These are phyloP conservation scores for Boletus sp. DNA, from an alignment of 1,284 basidiomycete genomes.

Conservation along the genomic window DNA sequence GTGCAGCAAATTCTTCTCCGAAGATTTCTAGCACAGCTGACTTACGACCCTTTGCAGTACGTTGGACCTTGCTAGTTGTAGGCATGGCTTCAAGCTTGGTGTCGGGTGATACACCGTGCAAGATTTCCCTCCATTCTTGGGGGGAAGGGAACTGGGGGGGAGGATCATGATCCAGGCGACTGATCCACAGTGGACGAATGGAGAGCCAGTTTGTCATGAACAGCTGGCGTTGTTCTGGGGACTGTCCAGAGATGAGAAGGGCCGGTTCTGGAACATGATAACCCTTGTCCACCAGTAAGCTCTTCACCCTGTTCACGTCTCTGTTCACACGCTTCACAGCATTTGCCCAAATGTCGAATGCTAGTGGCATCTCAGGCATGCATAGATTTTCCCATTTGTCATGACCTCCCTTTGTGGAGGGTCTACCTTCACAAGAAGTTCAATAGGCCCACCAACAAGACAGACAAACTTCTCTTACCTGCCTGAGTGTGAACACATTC, in stretches of 20 bases:
- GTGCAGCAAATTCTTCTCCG: background rate
- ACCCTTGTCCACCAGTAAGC: background rate
- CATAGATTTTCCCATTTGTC: background rate
- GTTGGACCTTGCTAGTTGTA: background rate
- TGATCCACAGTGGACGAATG: background rate
- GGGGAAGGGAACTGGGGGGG: background rate
- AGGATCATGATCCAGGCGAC: background rate
- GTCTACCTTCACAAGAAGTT: too few relatives aligned
- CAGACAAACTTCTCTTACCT: background rate
- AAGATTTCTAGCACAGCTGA: background rate
- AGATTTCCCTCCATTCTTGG: background rate
- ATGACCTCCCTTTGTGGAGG: background rate
- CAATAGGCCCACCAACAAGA: too few relatives aligned
- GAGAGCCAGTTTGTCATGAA: background rate
- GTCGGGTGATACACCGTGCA: background rate
- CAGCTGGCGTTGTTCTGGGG: background rate
- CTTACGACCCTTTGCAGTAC: background rate
- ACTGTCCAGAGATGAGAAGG: background rate
- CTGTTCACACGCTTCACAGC: background rate
- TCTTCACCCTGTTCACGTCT: background rate
- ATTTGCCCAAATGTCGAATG: background rate
- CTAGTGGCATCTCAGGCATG: background rate
- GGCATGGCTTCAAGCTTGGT: background rate
- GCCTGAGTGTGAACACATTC: background rate
- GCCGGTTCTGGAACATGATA: background rate